Evolutionary conservation across 1,284 basidiomycete species (phyloP).

Genomic region (Cryptococcus sp.): DNA sequence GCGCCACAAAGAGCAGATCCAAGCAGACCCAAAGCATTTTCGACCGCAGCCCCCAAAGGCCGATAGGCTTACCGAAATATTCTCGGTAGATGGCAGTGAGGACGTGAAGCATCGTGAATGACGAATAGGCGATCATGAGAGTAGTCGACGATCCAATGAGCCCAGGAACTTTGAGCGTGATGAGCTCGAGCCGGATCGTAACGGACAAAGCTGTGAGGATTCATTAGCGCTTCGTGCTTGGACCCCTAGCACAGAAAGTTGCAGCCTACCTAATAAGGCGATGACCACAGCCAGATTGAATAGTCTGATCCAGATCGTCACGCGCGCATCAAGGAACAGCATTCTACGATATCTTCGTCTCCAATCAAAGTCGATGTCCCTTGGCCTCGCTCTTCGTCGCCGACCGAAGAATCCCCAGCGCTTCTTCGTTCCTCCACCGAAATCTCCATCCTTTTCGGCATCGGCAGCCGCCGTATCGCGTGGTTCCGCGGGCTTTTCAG

Average conservation of each 20-base stretch:
- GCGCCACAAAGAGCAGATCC: conserved; percentile 57
- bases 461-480: conserved; percentile 8
- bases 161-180: conserved; percentile 42
- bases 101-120: conserved; percentile 57
- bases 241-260: neutral
- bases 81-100: conserved; percentile 55
- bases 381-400: conserved; percentile 10
- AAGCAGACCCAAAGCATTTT: conserved; percentile 55
- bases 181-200: conserved; percentile 51
- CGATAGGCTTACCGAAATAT: conserved; percentile 60
- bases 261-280: conserved; percentile 48
- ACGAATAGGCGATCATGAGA: conserved; percentile 56
- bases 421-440: conserved; percentile 3
- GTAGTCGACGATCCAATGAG: conserved; percentile 58
- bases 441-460: neutral
- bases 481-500: neutral
- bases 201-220: conserved; percentile 47
- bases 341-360: conserved; percentile 46
- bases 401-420: conserved; percentile 5
- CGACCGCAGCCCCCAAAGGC: conserved; percentile 57
- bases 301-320: conserved; percentile 57
- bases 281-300: conserved; percentile 56
- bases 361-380: conserved; percentile 27
- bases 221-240: neutral
- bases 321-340: conserved; percentile 55